Evolutionary conservation across 441 rosid genomes (phyloP).

Genomic region (Adansonia grandidieri): DNA sequence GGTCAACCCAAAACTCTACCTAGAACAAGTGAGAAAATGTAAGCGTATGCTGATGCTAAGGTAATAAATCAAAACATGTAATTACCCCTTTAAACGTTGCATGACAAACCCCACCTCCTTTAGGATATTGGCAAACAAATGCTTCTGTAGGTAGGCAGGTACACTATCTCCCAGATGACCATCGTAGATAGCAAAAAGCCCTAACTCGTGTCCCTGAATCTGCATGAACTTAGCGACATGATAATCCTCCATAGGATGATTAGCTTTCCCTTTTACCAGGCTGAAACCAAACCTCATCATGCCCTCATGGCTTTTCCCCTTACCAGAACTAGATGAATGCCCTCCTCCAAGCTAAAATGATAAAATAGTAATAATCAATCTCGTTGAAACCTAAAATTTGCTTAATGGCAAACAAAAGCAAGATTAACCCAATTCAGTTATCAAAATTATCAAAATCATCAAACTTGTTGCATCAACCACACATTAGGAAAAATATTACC

Average conservation of each 20-base stretch:
- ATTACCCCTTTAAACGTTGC: slow-evolving; percentile 18
- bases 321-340: slow-evolving; percentile 65
- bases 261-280: slow-evolving; percentile 87
- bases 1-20: slow-evolving; percentile 82
- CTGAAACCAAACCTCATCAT: slow-evolving; percentile 73
- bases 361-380: background rate
- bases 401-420: background rate
- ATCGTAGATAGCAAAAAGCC: slow-evolving; percentile 88
- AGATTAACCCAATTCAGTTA: background rate
- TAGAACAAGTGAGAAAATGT: slow-evolving; percentile 35
- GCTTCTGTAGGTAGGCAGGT: slow-evolving; percentile 81
- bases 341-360: slow-evolving; percentile 49
- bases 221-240: slow-evolving; percentile 79
- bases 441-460: background rate
- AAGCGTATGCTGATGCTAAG: no score
- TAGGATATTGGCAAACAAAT: slow-evolving; percentile 75
- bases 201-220: slow-evolving; percentile 65
- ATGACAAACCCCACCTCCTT: slow-evolving; percentile 60
- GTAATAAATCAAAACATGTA: background rate
- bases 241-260: slow-evolving; percentile 95
- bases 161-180: slow-evolving; percentile 90
- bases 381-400: slow-evolving; percentile 7
- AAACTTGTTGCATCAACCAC: background rate
- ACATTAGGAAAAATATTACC: background rate
- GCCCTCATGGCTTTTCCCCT: slow-evolving; percentile 69